Conservation (phyloP, 495 filamentous ascomycete species). For the Daldinia vernicosa region DNA sequence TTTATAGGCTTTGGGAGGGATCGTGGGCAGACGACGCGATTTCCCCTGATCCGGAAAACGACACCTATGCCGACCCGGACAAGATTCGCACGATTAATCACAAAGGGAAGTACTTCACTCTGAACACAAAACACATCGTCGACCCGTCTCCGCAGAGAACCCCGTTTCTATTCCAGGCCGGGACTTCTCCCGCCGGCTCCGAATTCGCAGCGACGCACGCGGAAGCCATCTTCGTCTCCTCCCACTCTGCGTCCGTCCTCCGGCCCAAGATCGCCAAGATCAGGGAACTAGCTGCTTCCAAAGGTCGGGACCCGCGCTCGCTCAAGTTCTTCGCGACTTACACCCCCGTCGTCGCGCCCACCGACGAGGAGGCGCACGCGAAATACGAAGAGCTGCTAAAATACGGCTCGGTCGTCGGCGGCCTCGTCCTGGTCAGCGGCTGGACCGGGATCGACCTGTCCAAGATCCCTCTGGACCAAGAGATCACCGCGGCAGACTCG, state of each 20-base stretch:
- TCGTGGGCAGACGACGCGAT: slow-evolving; percentile 68
- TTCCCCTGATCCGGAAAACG: slow-evolving; percentile 56
- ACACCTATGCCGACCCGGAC: slow-evolving; percentile 62
- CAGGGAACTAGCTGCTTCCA: slow-evolving; percentile 58
- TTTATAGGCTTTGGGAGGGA: slow-evolving; percentile 64
- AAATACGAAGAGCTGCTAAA: slow-evolving; percentile 63
- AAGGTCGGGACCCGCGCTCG: slow-evolving; percentile 62
- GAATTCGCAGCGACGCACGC: slow-evolving; percentile 69
- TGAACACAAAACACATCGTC: slow-evolving; percentile 62
- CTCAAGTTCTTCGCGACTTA: slow-evolving; percentile 70
- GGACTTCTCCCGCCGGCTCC: slow-evolving; percentile 65
- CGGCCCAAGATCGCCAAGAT: slow-evolving; percentile 64
- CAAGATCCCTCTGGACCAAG: slow-evolving; percentile 64
- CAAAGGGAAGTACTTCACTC: slow-evolving; percentile 65
- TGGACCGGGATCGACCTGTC: slow-evolving; percentile 72
- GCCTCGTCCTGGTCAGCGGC: slow-evolving; percentile 66
- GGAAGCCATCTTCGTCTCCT: slow-evolving; percentile 71
- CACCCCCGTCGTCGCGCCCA: slow-evolving; percentile 64
- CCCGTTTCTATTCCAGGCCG: slow-evolving; percentile 71
- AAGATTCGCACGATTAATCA: slow-evolving; percentile 68
- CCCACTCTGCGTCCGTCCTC: slow-evolving; percentile 61
- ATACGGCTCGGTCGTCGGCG: slow-evolving; percentile 64
- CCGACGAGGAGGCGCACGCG: slow-evolving; percentile 63
- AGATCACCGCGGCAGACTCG: slow-evolving; percentile 62
- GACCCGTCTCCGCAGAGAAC: slow-evolving; percentile 71